Conservation (phyloP, 768 basidiomycete genomes). For the Termitomyces sp. region DNA sequence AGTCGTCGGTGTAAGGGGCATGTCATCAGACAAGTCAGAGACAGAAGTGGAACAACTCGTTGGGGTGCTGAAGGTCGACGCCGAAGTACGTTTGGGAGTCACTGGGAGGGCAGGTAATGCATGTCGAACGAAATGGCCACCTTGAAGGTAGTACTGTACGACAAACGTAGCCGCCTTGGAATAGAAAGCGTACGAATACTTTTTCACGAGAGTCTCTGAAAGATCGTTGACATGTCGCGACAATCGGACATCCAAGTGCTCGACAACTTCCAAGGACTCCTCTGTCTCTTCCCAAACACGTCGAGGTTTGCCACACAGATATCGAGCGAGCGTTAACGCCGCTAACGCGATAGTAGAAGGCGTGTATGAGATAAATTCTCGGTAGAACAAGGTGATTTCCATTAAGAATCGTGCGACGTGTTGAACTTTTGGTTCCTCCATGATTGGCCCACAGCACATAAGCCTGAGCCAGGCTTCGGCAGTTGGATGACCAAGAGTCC, state of each 20-base stretch:
- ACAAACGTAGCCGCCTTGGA: conserved; percentile 93
- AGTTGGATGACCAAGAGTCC: conserved; percentile 95
- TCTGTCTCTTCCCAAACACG: conserved; percentile 81
- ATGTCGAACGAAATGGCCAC: conserved; percentile 63
- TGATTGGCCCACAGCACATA: conserved; percentile 65
- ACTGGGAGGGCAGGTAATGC: conserved; percentile 48
- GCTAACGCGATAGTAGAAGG: conserved; percentile 89
- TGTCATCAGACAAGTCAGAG: conserved; percentile 77
- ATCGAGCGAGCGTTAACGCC: conserved; percentile 82
- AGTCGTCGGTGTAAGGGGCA: conserved; percentile 77
- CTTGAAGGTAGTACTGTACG: conserved; percentile 90
- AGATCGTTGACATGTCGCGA: conserved; percentile 87
- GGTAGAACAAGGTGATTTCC: conserved; percentile 98
- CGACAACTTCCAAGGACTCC: conserved; percentile 78
- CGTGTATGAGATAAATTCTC: conserved; percentile 84
- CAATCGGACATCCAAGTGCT: conserved; percentile 80
- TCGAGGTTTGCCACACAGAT: conserved; percentile 76
- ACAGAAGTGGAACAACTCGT: conserved; percentile 67
- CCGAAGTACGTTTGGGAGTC: conserved; percentile 55
- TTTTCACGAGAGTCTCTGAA: conserved; percentile 94
- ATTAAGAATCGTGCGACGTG: conserved; percentile 97
- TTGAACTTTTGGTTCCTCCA: conserved; percentile 88
- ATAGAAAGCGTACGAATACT: conserved; percentile 96
- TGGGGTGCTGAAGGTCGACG: conserved; percentile 62
- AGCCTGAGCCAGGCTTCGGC: conserved; percentile 96